Evolutionary conservation across 257 asterid species (phyloP).

Genomic region (Pogostemon cablin): DNA sequence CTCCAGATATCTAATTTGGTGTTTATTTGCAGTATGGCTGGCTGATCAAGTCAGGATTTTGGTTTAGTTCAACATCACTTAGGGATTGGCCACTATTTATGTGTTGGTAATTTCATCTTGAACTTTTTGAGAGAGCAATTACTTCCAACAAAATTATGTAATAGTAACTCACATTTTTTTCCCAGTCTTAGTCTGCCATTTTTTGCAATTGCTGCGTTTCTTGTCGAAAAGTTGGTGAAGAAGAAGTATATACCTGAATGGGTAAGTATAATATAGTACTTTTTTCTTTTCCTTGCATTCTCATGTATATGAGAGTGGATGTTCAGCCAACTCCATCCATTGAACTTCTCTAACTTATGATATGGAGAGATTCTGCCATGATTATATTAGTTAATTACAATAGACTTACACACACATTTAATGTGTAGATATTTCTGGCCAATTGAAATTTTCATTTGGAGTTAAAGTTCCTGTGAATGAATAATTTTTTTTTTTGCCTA

Average conservation of each 20-base stretch:
- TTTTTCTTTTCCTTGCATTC: slow-evolving; percentile 26
- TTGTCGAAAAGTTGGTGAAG: slow-evolving; percentile 74
- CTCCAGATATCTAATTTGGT: slow-evolving; percentile 28
- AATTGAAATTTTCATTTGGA: slow-evolving; percentile 9
- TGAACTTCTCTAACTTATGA: background rate
- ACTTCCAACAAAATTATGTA: background rate
- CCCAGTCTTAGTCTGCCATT: slow-evolving; percentile 87
- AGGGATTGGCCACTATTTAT: slow-evolving; percentile 95
- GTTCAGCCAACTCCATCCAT: slow-evolving; percentile 8
- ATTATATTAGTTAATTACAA: slow-evolving; percentile 3
- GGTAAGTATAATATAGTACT: slow-evolving; percentile 50
- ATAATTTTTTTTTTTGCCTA: background rate
- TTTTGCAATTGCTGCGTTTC: slow-evolving; percentile 81
- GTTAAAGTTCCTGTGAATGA: slow-evolving; percentile 13
- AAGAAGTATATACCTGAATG: slow-evolving; percentile 57
- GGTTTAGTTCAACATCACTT: slow-evolving; percentile 86
- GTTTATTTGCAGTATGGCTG: slow-evolving; percentile 82
- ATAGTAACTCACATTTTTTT: slow-evolving; percentile 5
- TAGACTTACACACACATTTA: slow-evolving; percentile 5
- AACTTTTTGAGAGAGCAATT: background rate
- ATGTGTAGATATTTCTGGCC: background rate
- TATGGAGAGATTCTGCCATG: slow-evolving; percentile 16
- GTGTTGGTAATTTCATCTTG: slow-evolving; percentile 75
- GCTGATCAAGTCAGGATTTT: slow-evolving; percentile 83
- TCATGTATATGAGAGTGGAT: slow-evolving; percentile 10